Percentiles rank a stretch among this genome's conserved stretches.
phyloP scores from a whole-genome alignment of 2,329 filamentous ascomycete species.

The Penicillium frequentans region DNA sequence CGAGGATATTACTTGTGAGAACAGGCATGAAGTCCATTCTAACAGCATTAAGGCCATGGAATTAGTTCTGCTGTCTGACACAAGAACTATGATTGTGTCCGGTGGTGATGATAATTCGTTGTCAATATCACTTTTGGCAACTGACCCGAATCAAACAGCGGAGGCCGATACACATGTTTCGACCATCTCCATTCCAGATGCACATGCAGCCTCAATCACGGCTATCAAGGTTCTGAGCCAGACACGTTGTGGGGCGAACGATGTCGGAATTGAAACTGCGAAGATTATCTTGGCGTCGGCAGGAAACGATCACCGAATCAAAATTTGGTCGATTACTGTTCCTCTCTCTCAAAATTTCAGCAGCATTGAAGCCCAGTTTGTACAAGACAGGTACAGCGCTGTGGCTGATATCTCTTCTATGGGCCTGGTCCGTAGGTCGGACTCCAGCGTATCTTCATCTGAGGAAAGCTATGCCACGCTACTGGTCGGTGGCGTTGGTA shows the following conservation, averaged over 20 bases:
- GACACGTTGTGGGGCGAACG: neutral
- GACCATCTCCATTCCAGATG: conserved; percentile 40
- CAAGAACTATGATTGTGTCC: conserved; percentile 61
- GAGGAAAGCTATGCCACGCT: conserved; percentile 22
- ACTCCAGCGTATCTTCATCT: conserved; percentile 16
- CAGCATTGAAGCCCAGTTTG: conserved; percentile 24
- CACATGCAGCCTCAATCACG: conserved; percentile 48
- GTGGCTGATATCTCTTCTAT: conserved; percentile 59
- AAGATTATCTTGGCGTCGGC: conserved; percentile 36
- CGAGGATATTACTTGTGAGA: conserved; percentile 33
- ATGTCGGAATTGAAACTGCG: conserved; percentile 3
- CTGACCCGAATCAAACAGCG: neutral
- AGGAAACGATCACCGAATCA: conserved; percentile 50
- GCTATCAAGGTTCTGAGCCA: conserved; percentile 34
- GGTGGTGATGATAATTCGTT: conserved; percentile 89
- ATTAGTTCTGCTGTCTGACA: conserved; percentile 29
- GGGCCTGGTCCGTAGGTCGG: conserved; percentile 28
- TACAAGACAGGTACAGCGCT: conserved; percentile 42
- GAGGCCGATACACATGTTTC: conserved; percentile 20
- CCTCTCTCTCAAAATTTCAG: conserved; percentile 21
- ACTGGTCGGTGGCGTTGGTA: conserved; percentile 51
- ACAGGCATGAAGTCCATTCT: conserved; percentile 65
- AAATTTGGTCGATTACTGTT: conserved; percentile 42
- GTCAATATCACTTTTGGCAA: conserved; percentile 52
- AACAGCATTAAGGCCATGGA: conserved; percentile 69